phyloP scores from a whole-genome alignment of 1,284 basidiomycete genomes.

The Marasmius oreades region DNA sequence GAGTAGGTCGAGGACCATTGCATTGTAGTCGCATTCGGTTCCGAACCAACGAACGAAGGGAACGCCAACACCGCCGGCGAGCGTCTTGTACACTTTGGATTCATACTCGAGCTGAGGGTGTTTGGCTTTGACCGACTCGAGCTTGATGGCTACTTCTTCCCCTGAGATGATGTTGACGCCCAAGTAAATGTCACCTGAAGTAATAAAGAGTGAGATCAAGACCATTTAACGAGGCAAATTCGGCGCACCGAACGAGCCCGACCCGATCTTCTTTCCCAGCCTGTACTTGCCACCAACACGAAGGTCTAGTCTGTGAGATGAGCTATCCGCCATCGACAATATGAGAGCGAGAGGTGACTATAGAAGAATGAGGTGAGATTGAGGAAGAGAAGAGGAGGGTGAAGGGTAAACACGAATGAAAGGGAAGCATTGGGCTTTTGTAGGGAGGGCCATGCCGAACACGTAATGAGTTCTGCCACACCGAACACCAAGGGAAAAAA shows the following conservation, averaged over 20 bases:
- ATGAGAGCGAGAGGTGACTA: not conserved
- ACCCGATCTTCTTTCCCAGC: conserved; percentile 99
- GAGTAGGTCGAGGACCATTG: conserved; percentile 98
- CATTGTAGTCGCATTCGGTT: conserved; percentile 99
- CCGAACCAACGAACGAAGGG: conserved; percentile 99
- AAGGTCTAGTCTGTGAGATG: conserved; percentile 82
- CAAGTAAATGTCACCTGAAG: conserved; percentile 93
- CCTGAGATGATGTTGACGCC: conserved; percentile 99
- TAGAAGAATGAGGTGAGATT: not conserved
- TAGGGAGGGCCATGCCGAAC: not conserved
- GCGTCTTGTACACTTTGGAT: conserved; percentile 94
- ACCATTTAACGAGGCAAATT: conserved; percentile 3
- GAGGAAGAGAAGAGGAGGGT: not conserved
- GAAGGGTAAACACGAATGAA: not conserved
- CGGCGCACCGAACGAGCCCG: conserved; percentile 90
- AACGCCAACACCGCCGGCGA: conserved; percentile 97
- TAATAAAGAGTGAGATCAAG: not conserved
- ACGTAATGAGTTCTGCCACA: not conserved
- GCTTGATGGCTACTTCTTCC: conserved; percentile 99
- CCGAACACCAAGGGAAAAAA: not conserved
- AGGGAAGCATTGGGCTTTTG: not conserved
- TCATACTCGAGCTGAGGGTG: conserved; percentile 99
- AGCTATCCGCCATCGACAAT: conserved; percentile 58
- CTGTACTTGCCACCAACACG: conserved; percentile 98
- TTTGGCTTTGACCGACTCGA: conserved; percentile 99